A percentile compares a stretch with the other conserved stretches of the same genome.
Conservation (phyloP, 202 grass and related monocot species). For the Eragrostis tef region DNA sequence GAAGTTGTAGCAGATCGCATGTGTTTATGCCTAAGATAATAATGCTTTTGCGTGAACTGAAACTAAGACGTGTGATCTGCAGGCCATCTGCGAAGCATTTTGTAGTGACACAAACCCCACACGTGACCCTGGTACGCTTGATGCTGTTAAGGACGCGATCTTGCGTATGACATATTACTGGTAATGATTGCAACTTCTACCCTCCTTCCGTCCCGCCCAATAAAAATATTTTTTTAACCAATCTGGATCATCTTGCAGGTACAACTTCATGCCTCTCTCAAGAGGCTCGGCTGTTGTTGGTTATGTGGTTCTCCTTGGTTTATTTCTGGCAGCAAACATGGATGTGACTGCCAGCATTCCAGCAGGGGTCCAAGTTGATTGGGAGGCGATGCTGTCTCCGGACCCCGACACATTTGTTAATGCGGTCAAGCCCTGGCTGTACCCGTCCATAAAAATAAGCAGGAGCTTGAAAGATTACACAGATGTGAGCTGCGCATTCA, state of each 20-base stretch:
- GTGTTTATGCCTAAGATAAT: conserved; percentile 11
- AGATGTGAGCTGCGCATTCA: conserved; percentile 65
- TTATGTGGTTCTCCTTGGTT: conserved; percentile 73
- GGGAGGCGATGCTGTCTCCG: conserved; percentile 85
- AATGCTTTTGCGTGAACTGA: conserved; percentile 8
- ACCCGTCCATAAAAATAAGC: conserved; percentile 74
- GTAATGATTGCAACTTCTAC: conserved; percentile 45
- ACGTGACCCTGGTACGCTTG: conserved; percentile 61
- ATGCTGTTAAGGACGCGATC: conserved; percentile 71
- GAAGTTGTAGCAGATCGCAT: background rate
- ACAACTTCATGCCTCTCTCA: conserved; percentile 98
- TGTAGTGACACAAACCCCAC: conserved; percentile 72
- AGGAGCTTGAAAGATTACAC: conserved; percentile 71
- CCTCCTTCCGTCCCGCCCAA: background rate
- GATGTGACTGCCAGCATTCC: conserved; percentile 77
- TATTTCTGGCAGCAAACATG: conserved; percentile 93
- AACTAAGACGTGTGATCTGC: conserved; percentile 44
- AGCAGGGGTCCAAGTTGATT: conserved; percentile 77
- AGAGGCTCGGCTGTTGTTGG: conserved; percentile 88
- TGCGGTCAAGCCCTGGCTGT: conserved; percentile 72
- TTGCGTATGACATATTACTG: conserved; percentile 94
- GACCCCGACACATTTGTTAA: conserved; percentile 62
- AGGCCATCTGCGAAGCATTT: conserved; percentile 82
- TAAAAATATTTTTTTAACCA: conserved; percentile 19
- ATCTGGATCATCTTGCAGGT: conserved; percentile 57